phyloP scores from a whole-genome alignment of 2,329 filamentous ascomycete genomes.

The Pyricularia sp. region DNA sequence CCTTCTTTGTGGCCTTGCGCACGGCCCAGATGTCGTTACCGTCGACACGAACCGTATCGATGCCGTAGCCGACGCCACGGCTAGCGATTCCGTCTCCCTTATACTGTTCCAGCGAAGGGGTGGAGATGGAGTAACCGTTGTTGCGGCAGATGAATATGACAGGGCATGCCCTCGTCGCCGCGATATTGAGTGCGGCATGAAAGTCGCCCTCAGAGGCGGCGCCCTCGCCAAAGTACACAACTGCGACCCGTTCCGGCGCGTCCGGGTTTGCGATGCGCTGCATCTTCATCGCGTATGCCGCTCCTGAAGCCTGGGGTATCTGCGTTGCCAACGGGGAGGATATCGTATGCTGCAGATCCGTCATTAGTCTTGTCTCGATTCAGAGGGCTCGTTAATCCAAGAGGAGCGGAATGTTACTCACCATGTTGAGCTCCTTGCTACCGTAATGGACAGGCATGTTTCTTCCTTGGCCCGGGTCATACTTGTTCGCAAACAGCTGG shows the following conservation, averaged over 20 bases:
- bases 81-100: constrained; percentile 74
- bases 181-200: constrained; percentile 73
- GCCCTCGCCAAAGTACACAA: constrained; percentile 75
- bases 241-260: constrained; percentile 50
- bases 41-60: constrained; percentile 72
- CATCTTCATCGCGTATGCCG: constrained; percentile 70
- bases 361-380: background rate
- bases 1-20: constrained; percentile 58
- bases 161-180: constrained; percentile 66
- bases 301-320: constrained; percentile 69
- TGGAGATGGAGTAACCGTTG: constrained; percentile 75
- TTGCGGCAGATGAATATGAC: constrained; percentile 75
- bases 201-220: constrained; percentile 77
- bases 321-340: constrained; percentile 71
- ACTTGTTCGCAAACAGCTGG: constrained; percentile 80
- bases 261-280: constrained; percentile 58
- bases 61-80: constrained; percentile 71
- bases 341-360: constrained; percentile 52
- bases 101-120: constrained; percentile 72
- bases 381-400: background rate
- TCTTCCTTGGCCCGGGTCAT: constrained; percentile 71
- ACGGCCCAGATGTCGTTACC: constrained; percentile 78
- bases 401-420: constrained; percentile 30
- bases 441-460: constrained; percentile 99
- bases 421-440: constrained; percentile 72